Evolutionary conservation across 495 filamentous ascomycete genomes (phyloP), one percentile per base, ranked within the genome.

Genomic region (Gamarada debralockiae): DNA sequence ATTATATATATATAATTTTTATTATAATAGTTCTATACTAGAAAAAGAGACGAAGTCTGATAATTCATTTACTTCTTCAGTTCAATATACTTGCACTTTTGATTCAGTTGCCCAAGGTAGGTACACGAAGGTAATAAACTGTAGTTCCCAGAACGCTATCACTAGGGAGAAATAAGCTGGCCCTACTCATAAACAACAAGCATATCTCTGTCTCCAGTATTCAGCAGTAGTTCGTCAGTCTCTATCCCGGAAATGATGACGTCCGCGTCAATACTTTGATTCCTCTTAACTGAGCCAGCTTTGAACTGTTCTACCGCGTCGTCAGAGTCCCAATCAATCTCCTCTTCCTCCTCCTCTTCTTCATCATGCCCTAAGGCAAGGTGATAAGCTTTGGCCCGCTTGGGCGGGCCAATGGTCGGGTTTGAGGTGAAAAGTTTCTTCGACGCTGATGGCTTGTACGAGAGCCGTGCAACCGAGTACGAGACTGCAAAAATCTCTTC

Each of bases 181-280:
- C n/a, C n/a, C n/a, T n/a, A n/a, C n/a, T n/a, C n/a, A n/a, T n/a
- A n/a, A n/a, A n/a, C n/a, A n/a, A n/a, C n/a, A n/a, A n/a, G n/a
- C n/a, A n/a, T n/a, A n/a, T n/a, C n/a, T n/a, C n/a, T n/a, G n/a
- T n/a, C n/a, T n/a, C n/a, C n/a, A n/a, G n/a, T n/a, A n/a, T n/a
- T n/a, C n/a, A n/a, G n/a, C n/a, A 41, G 38, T 44, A 44, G 41
- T 44, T 44, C 41, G 22, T 44, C 41, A 21, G 17, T 44, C 14
- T 44, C 41, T 44, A 44, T 44, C 6, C 22, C 22, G 41, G 41
- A 44, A 44, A 44, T 44, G 21, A 44, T 44, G 41, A 44, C 41
- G 17, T 24, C 22, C 41, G 41, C 41, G 41, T 22, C 41, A 44
- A 22, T 44, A 44, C 15, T 44, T 44, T 44, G 17, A 44, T 44